Conservation (phyloP, 2,329 filamentous ascomycete genomes). For the Aspergillus quadricinctus region DNA sequence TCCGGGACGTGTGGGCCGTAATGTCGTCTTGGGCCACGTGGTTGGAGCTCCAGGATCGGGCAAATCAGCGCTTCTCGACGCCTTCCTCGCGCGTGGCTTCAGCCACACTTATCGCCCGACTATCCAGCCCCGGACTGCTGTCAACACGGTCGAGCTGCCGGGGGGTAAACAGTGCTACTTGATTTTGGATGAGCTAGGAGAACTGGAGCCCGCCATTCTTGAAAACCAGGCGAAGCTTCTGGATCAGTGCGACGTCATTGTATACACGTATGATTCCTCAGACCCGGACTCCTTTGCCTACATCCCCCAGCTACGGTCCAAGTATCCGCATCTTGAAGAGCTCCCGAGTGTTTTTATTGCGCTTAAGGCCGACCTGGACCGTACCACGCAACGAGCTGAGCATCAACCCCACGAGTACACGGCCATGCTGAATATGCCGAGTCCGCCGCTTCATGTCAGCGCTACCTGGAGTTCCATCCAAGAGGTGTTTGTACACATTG, state of each 20-base stretch:
- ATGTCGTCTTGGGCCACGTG: conserved; percentile 91
- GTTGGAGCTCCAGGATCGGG: conserved; percentile 80
- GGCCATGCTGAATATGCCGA: conserved; percentile 75
- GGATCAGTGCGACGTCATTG: conserved; percentile 87
- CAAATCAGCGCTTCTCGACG: conserved; percentile 85
- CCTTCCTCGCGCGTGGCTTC: conserved; percentile 86
- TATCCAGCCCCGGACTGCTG: conserved; percentile 87
- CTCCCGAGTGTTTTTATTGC: conserved; percentile 88
- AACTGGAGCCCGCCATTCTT: conserved; percentile 89
- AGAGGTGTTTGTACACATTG: conserved; percentile 87
- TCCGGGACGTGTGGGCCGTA: conserved; percentile 82
- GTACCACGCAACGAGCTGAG: conserved; percentile 91
- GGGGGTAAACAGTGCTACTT: conserved; percentile 97
- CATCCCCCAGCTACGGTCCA: conserved; percentile 73
- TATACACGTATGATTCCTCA: conserved; percentile 94
- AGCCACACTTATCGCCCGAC: conserved; percentile 81
- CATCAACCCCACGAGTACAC: conserved; percentile 91
- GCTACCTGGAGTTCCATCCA: conserved; percentile 91
- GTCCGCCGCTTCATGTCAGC: conserved; percentile 82
- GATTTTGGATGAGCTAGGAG: conserved; percentile 90
- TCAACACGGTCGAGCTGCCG: conserved; percentile 93
- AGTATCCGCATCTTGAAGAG: conserved; percentile 79
- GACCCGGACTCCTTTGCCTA: conserved; percentile 95
- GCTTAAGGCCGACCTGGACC: conserved; percentile 91
- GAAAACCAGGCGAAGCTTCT: conserved; percentile 82